These are phyloP conservation scores for Umbelopsis sp. DNA, from an alignment of 192 early-diverging fungal genomes.

Conservation along the genomic window DNA sequence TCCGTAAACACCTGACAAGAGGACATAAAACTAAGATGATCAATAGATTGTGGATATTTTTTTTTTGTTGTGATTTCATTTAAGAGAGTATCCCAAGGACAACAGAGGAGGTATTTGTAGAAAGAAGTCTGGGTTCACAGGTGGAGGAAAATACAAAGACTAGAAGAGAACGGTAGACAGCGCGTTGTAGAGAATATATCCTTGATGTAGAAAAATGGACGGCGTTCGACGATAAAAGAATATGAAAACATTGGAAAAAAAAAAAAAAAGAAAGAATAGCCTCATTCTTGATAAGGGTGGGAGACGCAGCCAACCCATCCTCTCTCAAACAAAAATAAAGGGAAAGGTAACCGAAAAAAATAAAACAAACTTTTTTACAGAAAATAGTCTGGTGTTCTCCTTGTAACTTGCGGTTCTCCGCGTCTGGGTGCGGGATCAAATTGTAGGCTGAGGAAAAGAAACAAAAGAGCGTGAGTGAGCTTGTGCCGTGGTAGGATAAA, in stretches of 20 bases:
- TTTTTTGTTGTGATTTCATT: not conserved
- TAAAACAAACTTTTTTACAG: conserved; percentile 61
- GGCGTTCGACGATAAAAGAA: conserved; percentile 18
- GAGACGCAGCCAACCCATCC: conserved; percentile 20
- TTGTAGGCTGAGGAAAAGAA: conserved; percentile 63
- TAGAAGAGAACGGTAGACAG: not conserved
- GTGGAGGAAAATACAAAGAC: conserved; percentile 15
- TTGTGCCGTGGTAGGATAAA: too few relatives aligned
- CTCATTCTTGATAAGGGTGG: conserved; percentile 7
- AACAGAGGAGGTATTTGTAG: conserved; percentile 13
- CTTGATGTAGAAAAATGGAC: conserved; percentile 13
- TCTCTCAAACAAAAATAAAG: not conserved
- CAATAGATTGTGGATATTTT: not conserved
- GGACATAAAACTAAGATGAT: not conserved
- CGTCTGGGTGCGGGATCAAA: conserved; percentile 97
- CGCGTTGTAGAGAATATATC: conserved; percentile 15
- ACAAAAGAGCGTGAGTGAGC: not conserved
- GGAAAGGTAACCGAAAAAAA: not conserved
- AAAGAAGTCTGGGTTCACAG: conserved; percentile 4
- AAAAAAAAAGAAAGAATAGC: not conserved
- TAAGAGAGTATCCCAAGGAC: conserved; percentile 8
- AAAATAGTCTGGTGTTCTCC: conserved; percentile 98
- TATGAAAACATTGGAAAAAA: conserved; percentile 7
- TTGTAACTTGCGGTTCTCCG: conserved; percentile 97
- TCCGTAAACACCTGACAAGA: too few relatives aligned